phyloP scores from a whole-genome alignment of 1,139 yeast genomes.

The Scheffersomyces segobiensis region DNA sequence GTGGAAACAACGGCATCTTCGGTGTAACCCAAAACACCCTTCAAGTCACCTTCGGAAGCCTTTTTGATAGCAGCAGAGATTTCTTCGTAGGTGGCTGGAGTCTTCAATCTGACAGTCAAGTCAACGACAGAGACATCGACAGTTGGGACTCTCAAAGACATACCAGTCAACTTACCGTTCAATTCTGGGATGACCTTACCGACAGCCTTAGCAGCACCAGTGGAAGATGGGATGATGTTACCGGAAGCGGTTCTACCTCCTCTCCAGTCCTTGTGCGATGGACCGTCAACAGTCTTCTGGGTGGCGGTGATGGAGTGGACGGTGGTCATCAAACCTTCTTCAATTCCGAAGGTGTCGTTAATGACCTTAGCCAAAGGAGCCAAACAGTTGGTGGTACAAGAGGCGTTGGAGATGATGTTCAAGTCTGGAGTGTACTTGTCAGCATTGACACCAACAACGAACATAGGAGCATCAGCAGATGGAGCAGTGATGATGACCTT shows the following conservation, averaged over 20 bases:
- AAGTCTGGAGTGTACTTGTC: conserved; percentile 70
- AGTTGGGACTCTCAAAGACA: conserved; percentile 88
- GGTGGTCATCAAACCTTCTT: conserved; percentile 89
- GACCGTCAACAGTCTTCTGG: conserved; percentile 90
- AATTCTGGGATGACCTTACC: conserved; percentile 88
- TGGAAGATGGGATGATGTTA: conserved; percentile 86
- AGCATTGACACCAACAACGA: conserved; percentile 80
- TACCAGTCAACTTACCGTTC: conserved; percentile 87
- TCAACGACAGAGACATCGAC: conserved; percentile 81
- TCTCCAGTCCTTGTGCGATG: conserved; percentile 93
- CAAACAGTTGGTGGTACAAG: conserved; percentile 89
- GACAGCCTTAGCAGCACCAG: conserved; percentile 93
- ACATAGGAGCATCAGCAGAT: conserved; percentile 87
- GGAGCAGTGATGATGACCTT: conserved; percentile 89
- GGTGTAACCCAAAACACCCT: conserved; percentile 81
- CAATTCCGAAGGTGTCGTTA: conserved; percentile 77
- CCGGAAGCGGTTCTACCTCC: conserved; percentile 93
- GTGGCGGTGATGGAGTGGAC: conserved; percentile 90
- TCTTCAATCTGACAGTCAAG: conserved; percentile 68
- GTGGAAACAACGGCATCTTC: conserved; percentile 85
- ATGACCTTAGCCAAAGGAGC: conserved; percentile 87
- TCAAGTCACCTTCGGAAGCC: conserved; percentile 67
- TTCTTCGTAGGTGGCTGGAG: conserved; percentile 71
- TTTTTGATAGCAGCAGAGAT: conserved; percentile 71
- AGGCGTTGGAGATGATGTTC: conserved; percentile 78